These are phyloP conservation scores for Chaetoceros muelleri DNA, from an alignment of 108 stramenopile species.

Conservation along the genomic window DNA sequence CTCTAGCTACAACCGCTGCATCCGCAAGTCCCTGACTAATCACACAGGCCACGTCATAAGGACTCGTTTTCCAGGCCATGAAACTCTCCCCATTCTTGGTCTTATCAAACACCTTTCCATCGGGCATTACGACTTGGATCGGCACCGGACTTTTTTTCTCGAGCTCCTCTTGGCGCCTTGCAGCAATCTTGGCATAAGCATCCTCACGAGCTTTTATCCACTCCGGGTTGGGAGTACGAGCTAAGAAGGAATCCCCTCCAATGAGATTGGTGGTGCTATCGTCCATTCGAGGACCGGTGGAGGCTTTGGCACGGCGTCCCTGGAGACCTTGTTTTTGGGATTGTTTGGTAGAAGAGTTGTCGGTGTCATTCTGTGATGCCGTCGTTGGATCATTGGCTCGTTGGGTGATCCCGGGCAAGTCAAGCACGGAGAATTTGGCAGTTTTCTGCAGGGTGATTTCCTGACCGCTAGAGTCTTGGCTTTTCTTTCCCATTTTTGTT, in stretches of 20 bases:
- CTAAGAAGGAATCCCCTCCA: slow-evolving; percentile 67
- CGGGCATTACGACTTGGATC: slow-evolving; percentile 92
- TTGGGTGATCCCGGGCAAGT: slow-evolving; percentile 26
- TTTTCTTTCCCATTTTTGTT: slow-evolving; percentile 14
- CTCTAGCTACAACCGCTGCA: slow-evolving; percentile 70
- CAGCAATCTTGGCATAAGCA: slow-evolving; percentile 50
- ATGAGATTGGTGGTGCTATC: slow-evolving; percentile 29
- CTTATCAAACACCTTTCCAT: slow-evolving; percentile 66
- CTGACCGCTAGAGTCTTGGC: neutral
- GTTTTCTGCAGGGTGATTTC: slow-evolving; percentile 8
- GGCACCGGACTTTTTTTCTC: slow-evolving; percentile 53
- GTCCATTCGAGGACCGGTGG: slow-evolving; percentile 70
- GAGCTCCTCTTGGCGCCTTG: slow-evolving; percentile 44
- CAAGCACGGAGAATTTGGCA: slow-evolving; percentile 24
- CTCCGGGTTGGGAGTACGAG: slow-evolving; percentile 42
- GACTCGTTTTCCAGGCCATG: slow-evolving; percentile 60
- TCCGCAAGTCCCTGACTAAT: slow-evolving; percentile 91
- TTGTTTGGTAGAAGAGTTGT: neutral
- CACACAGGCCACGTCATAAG: slow-evolving; percentile 85
- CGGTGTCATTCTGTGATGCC: slow-evolving; percentile 12
- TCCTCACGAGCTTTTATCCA: slow-evolving; percentile 57
- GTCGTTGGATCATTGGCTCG: slow-evolving; percentile 1
- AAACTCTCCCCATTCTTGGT: slow-evolving; percentile 28
- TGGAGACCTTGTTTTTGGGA: slow-evolving; percentile 24
- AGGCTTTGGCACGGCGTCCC: slow-evolving; percentile 76